Percentiles rank a stretch among this genome's conserved stretches.
Evolutionary conservation across 352 stramenopile species (phyloP).

Genomic region (Pythium folliculosum): DNA sequence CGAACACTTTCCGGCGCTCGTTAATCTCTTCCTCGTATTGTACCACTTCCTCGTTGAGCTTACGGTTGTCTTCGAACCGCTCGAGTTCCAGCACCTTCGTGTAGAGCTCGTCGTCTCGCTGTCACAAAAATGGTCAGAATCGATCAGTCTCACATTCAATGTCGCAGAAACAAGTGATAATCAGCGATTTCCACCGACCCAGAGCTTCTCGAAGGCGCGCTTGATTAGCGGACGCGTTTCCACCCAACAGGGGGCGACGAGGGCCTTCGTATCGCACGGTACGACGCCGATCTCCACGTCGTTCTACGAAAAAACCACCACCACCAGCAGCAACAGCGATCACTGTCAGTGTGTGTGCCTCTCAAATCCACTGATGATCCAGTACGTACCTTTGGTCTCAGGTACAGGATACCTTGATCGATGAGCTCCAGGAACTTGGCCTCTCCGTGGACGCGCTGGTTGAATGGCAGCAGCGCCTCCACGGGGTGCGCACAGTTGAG

Average conservation of each 20-base stretch:
- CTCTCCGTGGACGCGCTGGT: conserved; percentile 54
- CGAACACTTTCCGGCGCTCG: conserved; percentile 36
- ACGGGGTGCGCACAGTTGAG: conserved; percentile 54
- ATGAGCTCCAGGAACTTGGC: conserved; percentile 68
- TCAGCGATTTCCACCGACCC: no score
- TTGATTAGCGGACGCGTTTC: conserved; percentile 58
- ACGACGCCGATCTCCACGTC: conserved; percentile 75
- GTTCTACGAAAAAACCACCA: conserved; percentile 33
- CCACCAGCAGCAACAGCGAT: not conserved
- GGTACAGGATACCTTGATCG: conserved; percentile 48
- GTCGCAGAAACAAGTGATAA: no score
- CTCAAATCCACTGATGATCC: no score
- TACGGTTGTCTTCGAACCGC: conserved; percentile 56
- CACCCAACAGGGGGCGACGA: conserved; percentile 70
- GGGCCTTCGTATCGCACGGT: conserved; percentile 45
- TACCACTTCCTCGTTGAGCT: conserved; percentile 55
- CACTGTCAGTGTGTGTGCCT: not conserved
- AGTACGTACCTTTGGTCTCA: conserved; percentile 61
- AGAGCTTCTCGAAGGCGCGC: conserved; percentile 65
- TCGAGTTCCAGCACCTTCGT: conserved; percentile 60
- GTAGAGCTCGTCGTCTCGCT: conserved; percentile 69
- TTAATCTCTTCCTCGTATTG: conserved; percentile 64
- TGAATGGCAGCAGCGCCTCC: conserved; percentile 63
- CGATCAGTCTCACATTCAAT: not conserved
- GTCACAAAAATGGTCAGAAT: no score